Conservation (phyloP, 1,139 yeast genomes). For the Pneumocystis jirovecii region DNA sequence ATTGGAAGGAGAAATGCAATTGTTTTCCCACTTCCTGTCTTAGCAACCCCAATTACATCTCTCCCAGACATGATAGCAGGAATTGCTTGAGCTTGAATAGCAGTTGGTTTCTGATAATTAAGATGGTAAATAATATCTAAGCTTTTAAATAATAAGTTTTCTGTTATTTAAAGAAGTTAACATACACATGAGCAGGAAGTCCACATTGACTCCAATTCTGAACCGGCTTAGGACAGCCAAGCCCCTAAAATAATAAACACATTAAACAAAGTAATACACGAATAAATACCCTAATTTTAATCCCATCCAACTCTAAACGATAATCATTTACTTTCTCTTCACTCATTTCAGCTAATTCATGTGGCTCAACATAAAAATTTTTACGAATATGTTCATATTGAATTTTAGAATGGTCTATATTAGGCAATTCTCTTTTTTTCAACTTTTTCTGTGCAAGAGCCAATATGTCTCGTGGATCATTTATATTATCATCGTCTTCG, state of each 20-base stretch:
- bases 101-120: constrained; percentile 51
- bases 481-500: constrained; percentile 17
- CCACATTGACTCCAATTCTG: constrained; percentile 72
- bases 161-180: background rate
- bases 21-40: constrained; percentile 95
- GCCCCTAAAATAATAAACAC: constrained; percentile 27
- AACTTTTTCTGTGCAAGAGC: constrained; percentile 23
- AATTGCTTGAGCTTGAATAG: constrained; percentile 82
- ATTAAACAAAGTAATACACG: background rate
- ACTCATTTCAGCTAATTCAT: constrained; percentile 35
- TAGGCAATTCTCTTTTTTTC: constrained; percentile 29
- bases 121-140: constrained; percentile 40
- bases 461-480: constrained; percentile 18
- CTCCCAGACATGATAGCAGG: constrained; percentile 84
- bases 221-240: constrained; percentile 50
- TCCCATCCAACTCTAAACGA: constrained; percentile 46
- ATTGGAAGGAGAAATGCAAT: constrained; percentile 74
- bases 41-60: constrained; percentile 87
- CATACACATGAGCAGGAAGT: constrained; percentile 38
- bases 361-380: constrained; percentile 49
- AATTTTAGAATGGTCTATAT: constrained; percentile 35
- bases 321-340: constrained; percentile 40
- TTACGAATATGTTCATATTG: constrained; percentile 44
- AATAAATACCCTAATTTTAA: constrained; percentile 33
- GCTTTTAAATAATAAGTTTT: background rate